A percentile compares a stretch with the other conserved stretches of the same genome.
Conservation (phyloP, 2,329 filamentous ascomycete species). For the Coniochaeta prunicola region DNA sequence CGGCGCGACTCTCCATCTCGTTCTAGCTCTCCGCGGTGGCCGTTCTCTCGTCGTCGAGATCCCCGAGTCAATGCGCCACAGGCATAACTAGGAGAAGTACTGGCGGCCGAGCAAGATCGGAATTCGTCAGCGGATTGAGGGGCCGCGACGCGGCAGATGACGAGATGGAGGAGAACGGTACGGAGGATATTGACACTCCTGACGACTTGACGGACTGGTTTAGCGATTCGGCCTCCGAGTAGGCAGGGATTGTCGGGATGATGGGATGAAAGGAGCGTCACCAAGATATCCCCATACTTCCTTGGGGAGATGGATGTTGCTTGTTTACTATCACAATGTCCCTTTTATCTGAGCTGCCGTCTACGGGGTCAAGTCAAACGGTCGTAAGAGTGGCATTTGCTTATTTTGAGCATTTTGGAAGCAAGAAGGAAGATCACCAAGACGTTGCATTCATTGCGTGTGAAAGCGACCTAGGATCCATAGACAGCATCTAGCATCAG, state of each 20-base stretch:
- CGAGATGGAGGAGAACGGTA: not conserved
- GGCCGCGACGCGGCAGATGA: not conserved
- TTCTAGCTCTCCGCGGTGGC: conserved; percentile 87
- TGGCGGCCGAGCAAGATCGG: not conserved
- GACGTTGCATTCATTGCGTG: not conserved
- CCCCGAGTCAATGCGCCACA: not conserved
- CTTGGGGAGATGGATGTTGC: too few relatives aligned
- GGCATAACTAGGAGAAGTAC: not conserved
- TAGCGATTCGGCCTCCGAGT: too few relatives aligned
- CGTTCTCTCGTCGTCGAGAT: conserved; percentile 4
- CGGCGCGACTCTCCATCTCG: conserved; percentile 89
- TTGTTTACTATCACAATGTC: too few relatives aligned
- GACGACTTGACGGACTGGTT: too few relatives aligned
- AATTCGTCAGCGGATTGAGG: not conserved
- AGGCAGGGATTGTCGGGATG: too few relatives aligned
- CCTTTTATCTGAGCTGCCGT: too few relatives aligned
- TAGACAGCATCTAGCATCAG: not conserved
- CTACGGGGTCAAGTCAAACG: too few relatives aligned
- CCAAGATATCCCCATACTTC: too few relatives aligned
- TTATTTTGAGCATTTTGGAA: not conserved
- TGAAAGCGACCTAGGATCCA: not conserved
- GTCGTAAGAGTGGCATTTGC: not conserved
- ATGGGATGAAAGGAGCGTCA: too few relatives aligned
- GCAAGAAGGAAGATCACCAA: not conserved
- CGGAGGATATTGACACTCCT: not conserved